phyloP scores from a whole-genome alignment of 2,329 filamentous ascomycete species.

The Trichocomaceae sp. region DNA sequence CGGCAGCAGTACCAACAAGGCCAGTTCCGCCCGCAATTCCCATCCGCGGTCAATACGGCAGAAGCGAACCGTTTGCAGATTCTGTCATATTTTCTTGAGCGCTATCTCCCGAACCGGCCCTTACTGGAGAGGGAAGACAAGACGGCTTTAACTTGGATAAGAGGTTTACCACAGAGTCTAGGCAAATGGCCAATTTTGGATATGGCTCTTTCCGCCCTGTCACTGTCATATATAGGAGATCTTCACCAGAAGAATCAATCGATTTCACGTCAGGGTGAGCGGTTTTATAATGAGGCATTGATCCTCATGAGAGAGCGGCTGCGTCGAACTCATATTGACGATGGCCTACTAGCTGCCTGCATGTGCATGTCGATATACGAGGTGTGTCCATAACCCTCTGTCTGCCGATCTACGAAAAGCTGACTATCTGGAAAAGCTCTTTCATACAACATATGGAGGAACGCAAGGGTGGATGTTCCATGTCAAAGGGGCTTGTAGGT shows the following conservation, averaged over 20 bases:
- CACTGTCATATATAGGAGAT: conserved; percentile 11
- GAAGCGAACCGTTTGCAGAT: conserved; percentile 6
- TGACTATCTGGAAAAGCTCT: conserved; percentile 3
- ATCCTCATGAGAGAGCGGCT: conserved; percentile 8
- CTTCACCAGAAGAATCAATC: conserved; percentile 5
- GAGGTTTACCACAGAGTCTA: conserved; percentile 4
- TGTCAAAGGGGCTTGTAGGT: conserved; percentile 11
- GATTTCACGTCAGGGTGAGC: conserved; percentile 7
- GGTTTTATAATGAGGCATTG: conserved; percentile 7
- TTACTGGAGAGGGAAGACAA: not conserved
- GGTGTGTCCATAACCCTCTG: not conserved
- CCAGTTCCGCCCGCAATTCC: not conserved
- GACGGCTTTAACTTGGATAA: conserved; percentile 12
- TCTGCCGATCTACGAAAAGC: not conserved
- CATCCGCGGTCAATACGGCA: conserved; percentile 1
- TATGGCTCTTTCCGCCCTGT: conserved; percentile 11
- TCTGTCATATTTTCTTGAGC: conserved; percentile 10
- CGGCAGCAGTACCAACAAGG: not conserved
- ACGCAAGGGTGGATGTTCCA: conserved; percentile 14
- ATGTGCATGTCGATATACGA: conserved; percentile 14
- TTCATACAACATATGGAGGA: conserved; percentile 8
- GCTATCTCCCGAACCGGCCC: conserved; percentile 9
- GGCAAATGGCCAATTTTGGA: conserved; percentile 11
- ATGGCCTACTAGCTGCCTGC: conserved; percentile 10
- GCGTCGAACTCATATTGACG: conserved; percentile 8